phyloP scores from a whole-genome alignment of 805 yeast species.

The Saturnispora serradocipensis region DNA sequence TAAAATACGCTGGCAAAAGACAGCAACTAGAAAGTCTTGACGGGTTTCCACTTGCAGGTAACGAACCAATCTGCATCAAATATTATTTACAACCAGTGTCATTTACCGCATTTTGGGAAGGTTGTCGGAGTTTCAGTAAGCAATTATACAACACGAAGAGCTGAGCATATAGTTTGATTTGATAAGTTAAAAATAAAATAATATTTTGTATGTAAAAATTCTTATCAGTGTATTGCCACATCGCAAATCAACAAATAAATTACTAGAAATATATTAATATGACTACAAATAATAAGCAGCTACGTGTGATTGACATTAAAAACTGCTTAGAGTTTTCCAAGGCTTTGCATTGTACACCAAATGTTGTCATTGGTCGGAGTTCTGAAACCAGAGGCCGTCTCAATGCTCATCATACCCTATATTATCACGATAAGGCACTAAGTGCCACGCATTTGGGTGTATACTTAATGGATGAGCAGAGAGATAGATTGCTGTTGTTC shows the following conservation, averaged over 20 bases:
- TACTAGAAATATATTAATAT: not conserved
- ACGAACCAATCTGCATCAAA: not conserved
- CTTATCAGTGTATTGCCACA: not conserved
- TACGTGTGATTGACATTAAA: not conserved
- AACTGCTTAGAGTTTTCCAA: not conserved
- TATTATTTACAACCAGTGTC: slow-evolving; percentile 7
- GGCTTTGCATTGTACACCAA: not conserved
- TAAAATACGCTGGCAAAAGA: slow-evolving; percentile 8
- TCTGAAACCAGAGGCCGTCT: slow-evolving; percentile 11
- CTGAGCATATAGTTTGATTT: not conserved
- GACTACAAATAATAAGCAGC: not conserved
- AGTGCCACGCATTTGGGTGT: slow-evolving; percentile 20
- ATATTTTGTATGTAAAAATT: not conserved
- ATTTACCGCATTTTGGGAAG: slow-evolving; percentile 7
- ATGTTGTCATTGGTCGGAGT: slow-evolving; percentile 19
- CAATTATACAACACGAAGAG: not conserved
- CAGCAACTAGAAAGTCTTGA: slow-evolving; percentile 7
- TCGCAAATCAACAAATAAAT: too few species aligned
- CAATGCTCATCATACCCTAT: slow-evolving; percentile 13
- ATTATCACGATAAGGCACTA: slow-evolving; percentile 17
- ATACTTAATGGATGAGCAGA: not conserved
- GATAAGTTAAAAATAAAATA: not conserved
- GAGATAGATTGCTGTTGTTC: not conserved
- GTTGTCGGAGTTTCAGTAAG: slow-evolving; percentile 1
- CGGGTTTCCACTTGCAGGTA: slow-evolving; percentile 10